A percentile compares a stretch with the other conserved stretches of the same genome.
Conservation (phyloP, 306 rosid genomes). For the Fragaria vesca region DNA sequence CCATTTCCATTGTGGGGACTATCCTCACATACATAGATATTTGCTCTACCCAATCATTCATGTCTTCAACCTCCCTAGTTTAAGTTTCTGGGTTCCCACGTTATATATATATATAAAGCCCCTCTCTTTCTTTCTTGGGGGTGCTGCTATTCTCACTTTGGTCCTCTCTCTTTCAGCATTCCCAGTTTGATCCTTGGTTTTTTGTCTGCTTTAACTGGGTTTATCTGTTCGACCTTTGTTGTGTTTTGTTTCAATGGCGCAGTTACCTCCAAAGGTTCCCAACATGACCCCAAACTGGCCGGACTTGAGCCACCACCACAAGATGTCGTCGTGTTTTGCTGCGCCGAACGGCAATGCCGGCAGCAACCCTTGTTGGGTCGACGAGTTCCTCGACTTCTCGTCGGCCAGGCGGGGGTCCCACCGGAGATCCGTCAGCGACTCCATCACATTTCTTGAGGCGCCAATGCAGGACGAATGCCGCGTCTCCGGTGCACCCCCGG, state of each 20-base stretch:
- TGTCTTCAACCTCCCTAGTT: neutral
- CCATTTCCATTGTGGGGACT: neutral
- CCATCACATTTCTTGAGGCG: conserved; percentile 60
- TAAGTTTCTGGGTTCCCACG: neutral
- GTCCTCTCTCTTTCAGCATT: too few species aligned
- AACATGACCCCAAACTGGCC: conserved; percentile 70
- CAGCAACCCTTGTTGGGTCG: conserved; percentile 75
- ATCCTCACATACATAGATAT: too few species aligned
- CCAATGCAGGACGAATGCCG: conserved; percentile 61
- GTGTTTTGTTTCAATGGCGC: conserved; percentile 49
- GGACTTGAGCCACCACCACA: conserved; percentile 44
- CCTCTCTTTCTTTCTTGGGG: neutral
- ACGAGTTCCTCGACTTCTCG: conserved; percentile 84
- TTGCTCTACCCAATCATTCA: neutral
- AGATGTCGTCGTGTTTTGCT: conserved; percentile 37
- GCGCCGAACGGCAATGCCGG: conserved; percentile 19
- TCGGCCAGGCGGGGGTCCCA: conserved; percentile 65
- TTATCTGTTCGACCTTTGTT: neutral
- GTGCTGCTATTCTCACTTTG: neutral
- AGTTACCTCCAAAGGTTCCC: conserved; percentile 92
- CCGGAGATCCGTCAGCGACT: conserved; percentile 76
- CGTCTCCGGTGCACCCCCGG: neutral
- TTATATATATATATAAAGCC: neutral
- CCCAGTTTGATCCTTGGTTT: neutral
- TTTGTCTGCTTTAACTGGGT: neutral